phyloP scores from a whole-genome alignment of 257 asterid genomes.

The Ajuga chamaepitys region DNA sequence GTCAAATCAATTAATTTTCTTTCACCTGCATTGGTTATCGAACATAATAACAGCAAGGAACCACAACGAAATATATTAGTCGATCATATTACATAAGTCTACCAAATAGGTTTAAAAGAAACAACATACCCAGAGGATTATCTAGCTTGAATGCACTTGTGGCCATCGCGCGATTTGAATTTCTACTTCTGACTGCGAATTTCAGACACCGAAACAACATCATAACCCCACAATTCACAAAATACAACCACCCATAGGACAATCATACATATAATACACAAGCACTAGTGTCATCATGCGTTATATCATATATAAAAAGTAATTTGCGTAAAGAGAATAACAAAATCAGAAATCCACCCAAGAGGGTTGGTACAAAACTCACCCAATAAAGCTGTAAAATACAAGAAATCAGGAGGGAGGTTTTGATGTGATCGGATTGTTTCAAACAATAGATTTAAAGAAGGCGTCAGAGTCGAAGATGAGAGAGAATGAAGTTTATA shows the following conservation, averaged over 20 bases:
- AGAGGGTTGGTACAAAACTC: slow-evolving; percentile 7
- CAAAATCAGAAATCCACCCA: slow-evolving; percentile 14
- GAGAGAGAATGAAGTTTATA: background rate
- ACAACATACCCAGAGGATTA: slow-evolving; percentile 50
- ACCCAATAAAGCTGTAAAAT: slow-evolving; percentile 7
- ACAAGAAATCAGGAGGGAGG: background rate
- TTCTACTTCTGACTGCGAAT: slow-evolving; percentile 43
- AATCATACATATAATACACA: background rate
- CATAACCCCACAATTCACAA: slow-evolving; percentile 17
- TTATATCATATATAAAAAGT: background rate
- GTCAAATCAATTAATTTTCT: background rate
- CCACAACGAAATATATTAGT: background rate
- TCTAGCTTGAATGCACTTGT: slow-evolving; percentile 55
- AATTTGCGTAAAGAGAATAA: slow-evolving; percentile 15
- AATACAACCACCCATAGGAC: background rate
- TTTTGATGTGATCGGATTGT: slow-evolving; percentile 7
- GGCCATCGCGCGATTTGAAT: slow-evolving; percentile 45
- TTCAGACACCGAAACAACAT: slow-evolving; percentile 36
- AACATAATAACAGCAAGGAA: background rate
- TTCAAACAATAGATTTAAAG: background rate
- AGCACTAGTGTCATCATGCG: background rate
- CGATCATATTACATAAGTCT: background rate
- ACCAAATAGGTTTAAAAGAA: background rate
- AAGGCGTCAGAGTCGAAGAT: slow-evolving; percentile 1
- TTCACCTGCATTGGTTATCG: background rate